Base-by-base conservation (phyloP, 1,284 basidiomycete species). In the Cutaneotrichosporon arboriforme region DNA sequence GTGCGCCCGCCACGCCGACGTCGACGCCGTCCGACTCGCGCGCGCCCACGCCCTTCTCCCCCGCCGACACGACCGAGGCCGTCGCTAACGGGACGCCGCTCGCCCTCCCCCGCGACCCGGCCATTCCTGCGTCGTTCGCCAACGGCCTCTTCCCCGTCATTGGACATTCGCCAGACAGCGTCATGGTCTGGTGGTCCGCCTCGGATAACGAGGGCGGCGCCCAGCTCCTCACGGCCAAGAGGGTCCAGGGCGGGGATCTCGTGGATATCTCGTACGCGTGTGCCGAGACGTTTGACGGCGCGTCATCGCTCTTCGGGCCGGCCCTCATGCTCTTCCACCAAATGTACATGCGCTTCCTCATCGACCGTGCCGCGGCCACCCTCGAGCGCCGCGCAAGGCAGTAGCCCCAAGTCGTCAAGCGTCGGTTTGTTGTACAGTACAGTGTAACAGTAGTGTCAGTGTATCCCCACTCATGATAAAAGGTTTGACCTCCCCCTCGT, bases 321-420 rank as follows among this genome's bases (percentile, higher is more conserved):
- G 17, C 13, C 22, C 14, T 42, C 21, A 37, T n/a, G 18, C 15
- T 12, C 22, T 53, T 53, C 39, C 51, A 53, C 26, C 17, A 23
- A 17, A 38, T 44, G 41, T 53, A 53, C 18, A 23, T 42, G 22
- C 46, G 40, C 17, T 53, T 34, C 51, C 39, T 53, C 4, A 7
- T 53, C 26, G 51, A 53, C 23, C 46, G 51, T 8, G 51, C 51
- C 10, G 43, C 43, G 2, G 13, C 3, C 13, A 31, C 31, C 20
- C 33, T 45, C 18, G 43, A 45, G 26, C 10, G 26, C 26, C 26
- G 26, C 26, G 26, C 26, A 31, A 31, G 10, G 26, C 26, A 31
- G 26, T 31, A 31, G 10, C 5, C 26, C 5, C 26, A 31, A 5
- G 26, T n/a, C n/a, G n/a, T n/a, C 26, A 10, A 5, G 26, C 26